phyloP scores from a whole-genome alignment of 176 grass and related monocot species.

The Calamus simplicifolius region DNA sequence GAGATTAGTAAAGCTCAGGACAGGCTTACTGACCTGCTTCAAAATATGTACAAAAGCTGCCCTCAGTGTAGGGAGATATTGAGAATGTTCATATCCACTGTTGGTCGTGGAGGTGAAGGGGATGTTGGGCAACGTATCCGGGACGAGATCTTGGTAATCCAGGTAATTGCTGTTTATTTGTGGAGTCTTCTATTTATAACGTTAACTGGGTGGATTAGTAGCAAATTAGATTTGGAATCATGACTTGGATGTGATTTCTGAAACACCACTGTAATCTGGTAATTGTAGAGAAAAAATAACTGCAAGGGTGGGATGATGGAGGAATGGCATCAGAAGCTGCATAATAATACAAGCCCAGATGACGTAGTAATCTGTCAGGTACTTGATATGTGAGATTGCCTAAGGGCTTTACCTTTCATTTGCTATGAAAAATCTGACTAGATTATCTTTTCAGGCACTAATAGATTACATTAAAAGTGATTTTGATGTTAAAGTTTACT shows the following conservation, averaged over 20 bases:
- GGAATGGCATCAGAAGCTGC: slow-evolving; percentile 99
- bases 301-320: slow-evolving; percentile 99
- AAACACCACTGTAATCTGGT: slow-evolving; percentile 1
- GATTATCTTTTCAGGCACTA: slow-evolving; percentile 55
- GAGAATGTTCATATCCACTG: slow-evolving; percentile 81
- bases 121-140: slow-evolving; percentile 98
- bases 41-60: slow-evolving; percentile 68
- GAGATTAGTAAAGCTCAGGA: slow-evolving; percentile 98
- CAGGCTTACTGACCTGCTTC: slow-evolving; percentile 73
- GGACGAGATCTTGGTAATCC: slow-evolving; percentile 99
- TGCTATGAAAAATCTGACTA: slow-evolving; percentile 19
- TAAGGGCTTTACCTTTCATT: slow-evolving; percentile 9
- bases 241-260: too few species aligned
- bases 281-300: slow-evolving; percentile 83
- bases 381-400: slow-evolving; percentile 18
- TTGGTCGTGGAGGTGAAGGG: slow-evolving; percentile 97
- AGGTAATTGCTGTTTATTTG: slow-evolving; percentile 29
- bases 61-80: slow-evolving; percentile 78
- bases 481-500: slow-evolving; percentile 81
- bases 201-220: not conserved
- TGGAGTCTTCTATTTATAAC: slow-evolving; percentile 1
- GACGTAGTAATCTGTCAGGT: slow-evolving; percentile 99
- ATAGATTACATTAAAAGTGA: slow-evolving; percentile 85
- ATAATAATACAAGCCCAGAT: slow-evolving; percentile 99
- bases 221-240: too few species aligned